Base-by-base conservation (phyloP, 148 eudicot species). In the Camellia japonica region DNA sequence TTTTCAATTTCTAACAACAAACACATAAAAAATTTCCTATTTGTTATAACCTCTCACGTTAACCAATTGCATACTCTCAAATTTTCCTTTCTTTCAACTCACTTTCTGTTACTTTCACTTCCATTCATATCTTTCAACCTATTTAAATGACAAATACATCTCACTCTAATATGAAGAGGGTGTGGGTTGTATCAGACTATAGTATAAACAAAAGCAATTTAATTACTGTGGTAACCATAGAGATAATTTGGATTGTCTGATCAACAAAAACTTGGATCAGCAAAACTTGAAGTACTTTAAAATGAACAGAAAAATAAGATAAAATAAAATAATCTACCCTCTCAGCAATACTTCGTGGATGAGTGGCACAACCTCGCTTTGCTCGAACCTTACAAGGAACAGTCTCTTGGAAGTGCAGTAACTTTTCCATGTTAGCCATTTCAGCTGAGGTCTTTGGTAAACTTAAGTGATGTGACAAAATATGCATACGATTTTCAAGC, bases 301-400 rank as follows among this genome's bases (percentile, higher is more conserved):
- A 30, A 30, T 23, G 38, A 30, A 30, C 38, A 30, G 38, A 30
- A 30, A 30, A 30, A 30, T 30, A 30, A 30, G 1, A 30, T 30
- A 30, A 30, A 30, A 54, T 8, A 2, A 7, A 54, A 71, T 52
- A 16, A 75, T 44, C 81, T 89, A 95, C 99, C 91, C 99, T 88
- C 81, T 95, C 99, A 14, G 99, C 99, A 42, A 95, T 95, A 81
- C 99, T 95, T 81, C 99, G 86, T 58, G 99, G 99, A 83, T 95
- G 99, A 71, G 99, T 95, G 11, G 99, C 99, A 73, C 88, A 95
- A 55, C 99, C 99, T 77, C 99, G 88, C 82, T 95, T 95, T 4
- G 99, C 99, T 77, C 99, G 89, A 79, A 92, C 88, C 86, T 93
- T 93, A 80, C 94, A 95, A 63, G 97, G 97, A 82, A 95, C 95